These are phyloP conservation scores for Friedmanniomyces simplex DNA, from an alignment of 495 filamentous ascomycete species.

Conservation along the genomic window DNA sequence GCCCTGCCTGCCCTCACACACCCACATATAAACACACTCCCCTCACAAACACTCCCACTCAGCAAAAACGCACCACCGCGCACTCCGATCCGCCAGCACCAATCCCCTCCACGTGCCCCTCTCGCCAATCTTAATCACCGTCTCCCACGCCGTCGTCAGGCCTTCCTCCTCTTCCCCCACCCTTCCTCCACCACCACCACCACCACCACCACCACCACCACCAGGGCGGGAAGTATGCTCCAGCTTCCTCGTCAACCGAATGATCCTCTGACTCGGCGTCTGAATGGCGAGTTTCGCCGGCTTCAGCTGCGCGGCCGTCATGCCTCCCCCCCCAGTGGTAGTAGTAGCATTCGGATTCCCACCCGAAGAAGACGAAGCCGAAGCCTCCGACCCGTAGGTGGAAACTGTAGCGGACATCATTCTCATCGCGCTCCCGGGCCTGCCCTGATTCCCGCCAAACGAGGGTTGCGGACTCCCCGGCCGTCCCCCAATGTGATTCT, in stretches of 20 bases:
- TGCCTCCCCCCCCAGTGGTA: background rate
- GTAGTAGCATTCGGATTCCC: conserved; percentile 10
- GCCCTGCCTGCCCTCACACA: too few species aligned
- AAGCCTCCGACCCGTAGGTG: conserved; percentile 41
- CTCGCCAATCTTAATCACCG: conserved; percentile 93
- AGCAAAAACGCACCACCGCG: conserved; percentile 95
- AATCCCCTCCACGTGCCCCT: conserved; percentile 83
- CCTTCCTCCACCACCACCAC: conserved; percentile 17
- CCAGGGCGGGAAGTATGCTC: conserved; percentile 39
- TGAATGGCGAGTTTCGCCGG: conserved; percentile 95
- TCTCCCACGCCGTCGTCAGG: conserved; percentile 71
- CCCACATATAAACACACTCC: too few species aligned
- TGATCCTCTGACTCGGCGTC: conserved; percentile 88
- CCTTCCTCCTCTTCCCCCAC: conserved; percentile 48
- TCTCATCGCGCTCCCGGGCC: conserved; percentile 72
- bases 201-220: conserved; percentile 18
- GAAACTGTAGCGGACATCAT: conserved; percentile 55
- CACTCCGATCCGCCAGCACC: conserved; percentile 88
- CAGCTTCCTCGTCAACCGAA: conserved; percentile 79
- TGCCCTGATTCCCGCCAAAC: conserved; percentile 37
- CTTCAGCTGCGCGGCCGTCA: conserved; percentile 46
- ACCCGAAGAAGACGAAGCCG: background rate
- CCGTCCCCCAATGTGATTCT: background rate
- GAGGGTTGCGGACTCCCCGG: conserved; percentile 38
- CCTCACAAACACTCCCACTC: conserved; percentile 70